Evolutionary conservation across 352 stramenopile genomes (phyloP).

Genomic region (Pythium oligandrum): DNA sequence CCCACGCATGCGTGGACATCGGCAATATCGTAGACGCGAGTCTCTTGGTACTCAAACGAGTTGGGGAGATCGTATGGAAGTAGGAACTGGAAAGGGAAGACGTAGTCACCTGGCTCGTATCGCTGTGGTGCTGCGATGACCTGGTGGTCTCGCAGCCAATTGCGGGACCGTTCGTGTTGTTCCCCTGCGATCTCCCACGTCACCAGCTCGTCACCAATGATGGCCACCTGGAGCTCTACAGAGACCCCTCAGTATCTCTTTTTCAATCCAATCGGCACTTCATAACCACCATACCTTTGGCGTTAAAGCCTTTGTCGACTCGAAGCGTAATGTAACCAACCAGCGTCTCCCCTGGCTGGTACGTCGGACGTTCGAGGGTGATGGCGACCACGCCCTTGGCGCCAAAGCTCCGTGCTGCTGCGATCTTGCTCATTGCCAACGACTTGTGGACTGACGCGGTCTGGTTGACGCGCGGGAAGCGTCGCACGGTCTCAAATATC

Average conservation of each 20-base stretch:
- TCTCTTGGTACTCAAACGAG: conserved; percentile 7
- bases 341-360: conserved; percentile 10
- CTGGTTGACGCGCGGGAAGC: too few relatives aligned
- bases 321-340: conserved; percentile 3
- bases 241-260: not conserved
- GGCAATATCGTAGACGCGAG: conserved; percentile 5
- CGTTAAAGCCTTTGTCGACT: conserved; percentile 4
- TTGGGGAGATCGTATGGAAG: conserved; percentile 5
- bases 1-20: conserved; percentile 5
- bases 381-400: conserved; percentile 12
- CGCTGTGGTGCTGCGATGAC: conserved; percentile 5
- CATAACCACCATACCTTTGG: not conserved
- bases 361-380: conserved; percentile 8
- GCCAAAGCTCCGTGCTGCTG: conserved; percentile 7
- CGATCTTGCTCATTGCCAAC: conserved; percentile 11
- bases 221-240: conserved; percentile 5
- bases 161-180: conserved; percentile 9
- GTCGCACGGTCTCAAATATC: too few relatives aligned
- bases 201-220: conserved; percentile 10
- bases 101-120: conserved; percentile 10
- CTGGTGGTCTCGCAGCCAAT: conserved; percentile 9
- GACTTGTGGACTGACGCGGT: too few relatives aligned
- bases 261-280: not conserved
- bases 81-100: conserved; percentile 9
- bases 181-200: conserved; percentile 8